phyloP scores from a whole-genome alignment of 148 eudicot genomes.

The Tetragonia tetragonoides region DNA sequence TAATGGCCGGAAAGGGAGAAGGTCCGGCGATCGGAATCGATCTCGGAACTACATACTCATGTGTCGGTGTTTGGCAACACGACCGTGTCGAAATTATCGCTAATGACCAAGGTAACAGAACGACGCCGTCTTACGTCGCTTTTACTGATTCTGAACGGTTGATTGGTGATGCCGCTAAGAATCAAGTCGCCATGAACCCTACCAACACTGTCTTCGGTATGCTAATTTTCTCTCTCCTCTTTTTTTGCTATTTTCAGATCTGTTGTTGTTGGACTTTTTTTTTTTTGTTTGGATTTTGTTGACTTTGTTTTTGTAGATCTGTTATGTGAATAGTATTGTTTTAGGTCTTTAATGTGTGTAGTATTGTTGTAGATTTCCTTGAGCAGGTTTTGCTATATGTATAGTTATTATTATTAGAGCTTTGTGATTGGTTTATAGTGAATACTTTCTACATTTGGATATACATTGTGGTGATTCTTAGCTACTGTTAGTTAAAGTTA shows the following conservation, averaged over 20 bases:
- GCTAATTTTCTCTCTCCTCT: not conserved
- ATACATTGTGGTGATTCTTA: too few relatives aligned
- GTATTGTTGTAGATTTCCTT: too few relatives aligned
- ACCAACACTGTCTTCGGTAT: constrained; percentile 28
- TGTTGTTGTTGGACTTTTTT: not conserved
- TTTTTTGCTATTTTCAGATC: not conserved
- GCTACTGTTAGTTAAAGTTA: too few relatives aligned
- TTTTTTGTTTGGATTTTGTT: not conserved
- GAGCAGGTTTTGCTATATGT: too few relatives aligned
- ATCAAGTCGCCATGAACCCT: constrained; percentile 20
- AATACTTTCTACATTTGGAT: too few relatives aligned
- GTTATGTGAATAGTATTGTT: not conserved
- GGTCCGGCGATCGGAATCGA: constrained; percentile 11
- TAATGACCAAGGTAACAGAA: constrained; percentile 28
- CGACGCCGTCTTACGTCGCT: constrained; percentile 29
- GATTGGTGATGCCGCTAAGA: constrained; percentile 17
- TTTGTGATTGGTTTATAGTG: too few relatives aligned
- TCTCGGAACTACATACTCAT: too few relatives aligned
- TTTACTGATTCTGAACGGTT: constrained; percentile 17
- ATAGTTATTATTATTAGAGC: too few relatives aligned
- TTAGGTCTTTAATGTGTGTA: too few relatives aligned
- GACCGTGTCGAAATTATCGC: not conserved
- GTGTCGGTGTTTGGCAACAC: too few relatives aligned
- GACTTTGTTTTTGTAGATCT: not conserved
- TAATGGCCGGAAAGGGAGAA: constrained; percentile 14